Percentiles rank a stretch among this genome's conserved stretches.
These are phyloP conservation scores for Hepatocystis sp. DNA, from an alignment of 169 alveolate species.

Conservation along the genomic window DNA sequence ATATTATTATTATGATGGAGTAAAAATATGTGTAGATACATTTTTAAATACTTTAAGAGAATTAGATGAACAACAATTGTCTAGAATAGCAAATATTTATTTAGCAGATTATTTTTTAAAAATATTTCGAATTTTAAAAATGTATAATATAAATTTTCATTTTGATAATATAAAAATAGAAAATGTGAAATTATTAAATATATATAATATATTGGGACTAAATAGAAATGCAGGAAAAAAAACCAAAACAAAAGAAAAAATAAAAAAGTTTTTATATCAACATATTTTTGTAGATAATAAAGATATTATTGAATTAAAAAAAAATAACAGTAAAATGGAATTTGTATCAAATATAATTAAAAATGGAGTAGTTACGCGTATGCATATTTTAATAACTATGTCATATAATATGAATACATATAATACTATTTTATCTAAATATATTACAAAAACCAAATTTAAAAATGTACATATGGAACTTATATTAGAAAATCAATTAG, in stretches of 20 bases:
- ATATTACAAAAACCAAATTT: constrained; percentile 43
- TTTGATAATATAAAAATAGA: constrained; percentile 59
- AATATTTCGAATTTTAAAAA: constrained; percentile 64
- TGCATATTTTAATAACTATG: constrained; percentile 57
- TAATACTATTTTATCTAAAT: constrained; percentile 23
- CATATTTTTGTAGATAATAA: constrained; percentile 68
- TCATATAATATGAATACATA: constrained; percentile 34
- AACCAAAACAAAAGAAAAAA: constrained; percentile 57
- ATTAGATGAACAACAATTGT: constrained; percentile 54
- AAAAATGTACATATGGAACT: constrained; percentile 56
- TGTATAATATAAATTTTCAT: constrained; percentile 42
- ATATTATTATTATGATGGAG: constrained; percentile 63
- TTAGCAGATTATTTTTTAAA: constrained; percentile 72
- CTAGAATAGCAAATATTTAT: constrained; percentile 70
- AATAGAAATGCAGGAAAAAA: constrained; percentile 67
- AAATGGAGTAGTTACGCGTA: constrained; percentile 71
- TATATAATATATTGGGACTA: constrained; percentile 68
- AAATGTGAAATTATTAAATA: constrained; percentile 28
- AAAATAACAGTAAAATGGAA: constrained; percentile 47
- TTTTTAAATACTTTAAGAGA: constrained; percentile 53
- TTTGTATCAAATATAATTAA: constrained; percentile 61
- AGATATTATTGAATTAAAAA: constrained; percentile 32
- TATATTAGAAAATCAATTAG: constrained; percentile 64
- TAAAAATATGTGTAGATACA: constrained; percentile 43
- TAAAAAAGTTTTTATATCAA: constrained; percentile 73